Percentiles rank a stretch among this genome's conserved stretches.
These are phyloP conservation scores for Otatea glauca DNA, from an alignment of 176 grass and related monocot genomes.

Conservation along the genomic window DNA sequence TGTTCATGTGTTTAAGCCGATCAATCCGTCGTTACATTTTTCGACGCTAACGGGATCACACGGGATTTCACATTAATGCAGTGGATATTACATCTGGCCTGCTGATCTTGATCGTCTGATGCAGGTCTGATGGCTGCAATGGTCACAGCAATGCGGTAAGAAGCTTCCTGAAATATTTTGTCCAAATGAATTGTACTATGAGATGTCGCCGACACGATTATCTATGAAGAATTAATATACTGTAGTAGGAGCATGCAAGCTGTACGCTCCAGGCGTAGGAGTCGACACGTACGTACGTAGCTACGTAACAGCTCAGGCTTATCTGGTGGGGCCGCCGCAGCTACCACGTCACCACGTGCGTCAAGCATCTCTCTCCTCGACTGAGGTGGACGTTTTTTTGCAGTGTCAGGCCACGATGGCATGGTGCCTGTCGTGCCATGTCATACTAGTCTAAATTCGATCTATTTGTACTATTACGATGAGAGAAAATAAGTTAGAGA, in stretches of 20 bases:
- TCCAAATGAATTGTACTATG: not conserved
- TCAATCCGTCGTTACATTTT: too few species aligned
- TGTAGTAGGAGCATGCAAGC: not conserved
- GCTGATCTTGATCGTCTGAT: not conserved
- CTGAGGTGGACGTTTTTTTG: too few species aligned
- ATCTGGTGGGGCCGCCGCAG: not conserved
- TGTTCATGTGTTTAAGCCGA: too few species aligned
- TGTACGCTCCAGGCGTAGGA: not conserved
- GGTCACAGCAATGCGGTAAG: not conserved
- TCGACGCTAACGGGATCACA: too few species aligned
- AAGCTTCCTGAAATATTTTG: not conserved
- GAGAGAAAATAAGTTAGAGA: too few species aligned
- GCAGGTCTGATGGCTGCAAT: not conserved
- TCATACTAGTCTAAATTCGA: too few species aligned
- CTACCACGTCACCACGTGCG: not conserved
- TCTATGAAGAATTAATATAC: not conserved
- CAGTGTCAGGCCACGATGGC: too few species aligned
- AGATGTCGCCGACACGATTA: not conserved
- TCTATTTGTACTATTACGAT: too few species aligned
- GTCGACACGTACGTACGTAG: not conserved
- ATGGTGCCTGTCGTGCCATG: too few species aligned
- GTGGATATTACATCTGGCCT: too few species aligned
- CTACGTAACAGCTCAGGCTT: not conserved
- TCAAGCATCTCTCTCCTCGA: not conserved
- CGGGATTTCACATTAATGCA: too few species aligned